Conservation (phyloP, 2,329 filamentous ascomycete species). For the Microdochium paspali region DNA sequence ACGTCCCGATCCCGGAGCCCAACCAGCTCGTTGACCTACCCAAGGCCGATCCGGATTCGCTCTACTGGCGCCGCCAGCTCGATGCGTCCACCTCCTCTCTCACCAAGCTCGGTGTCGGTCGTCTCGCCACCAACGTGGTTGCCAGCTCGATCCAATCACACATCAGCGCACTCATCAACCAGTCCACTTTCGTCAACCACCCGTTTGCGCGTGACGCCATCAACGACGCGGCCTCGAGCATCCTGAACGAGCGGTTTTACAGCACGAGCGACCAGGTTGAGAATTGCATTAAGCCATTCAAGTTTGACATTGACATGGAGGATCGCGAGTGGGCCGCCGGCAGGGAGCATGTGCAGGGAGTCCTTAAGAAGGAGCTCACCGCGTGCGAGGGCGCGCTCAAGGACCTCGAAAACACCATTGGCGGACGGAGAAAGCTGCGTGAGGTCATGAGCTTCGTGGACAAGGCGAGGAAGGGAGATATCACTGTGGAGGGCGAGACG, state of each 20-base stretch:
- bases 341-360: slow-evolving; percentile 68
- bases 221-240: slow-evolving; percentile 77
- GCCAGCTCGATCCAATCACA: slow-evolving; percentile 79
- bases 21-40: slow-evolving; percentile 71
- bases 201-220: slow-evolving; percentile 93
- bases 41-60: slow-evolving; percentile 73
- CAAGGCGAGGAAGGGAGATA: slow-evolving; percentile 75
- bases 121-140: slow-evolving; percentile 85
- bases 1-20: slow-evolving; percentile 52
- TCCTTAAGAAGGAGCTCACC: slow-evolving; percentile 79
- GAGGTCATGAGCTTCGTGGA: slow-evolving; percentile 92
- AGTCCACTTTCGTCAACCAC: slow-evolving; percentile 80
- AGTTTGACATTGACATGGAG: slow-evolving; percentile 94
- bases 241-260: slow-evolving; percentile 90
- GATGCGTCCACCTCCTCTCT: slow-evolving; percentile 84
- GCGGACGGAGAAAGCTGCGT: slow-evolving; percentile 72
- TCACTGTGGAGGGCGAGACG: slow-evolving; percentile 75
- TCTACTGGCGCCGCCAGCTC: slow-evolving; percentile 90
- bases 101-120: slow-evolving; percentile 88
- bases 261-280: slow-evolving; percentile 97
- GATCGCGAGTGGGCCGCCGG: slow-evolving; percentile 81
- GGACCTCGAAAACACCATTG: slow-evolving; percentile 66
- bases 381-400: slow-evolving; percentile 75
- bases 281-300: slow-evolving; percentile 98
- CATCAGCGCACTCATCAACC: slow-evolving; percentile 67